phyloP scores from a whole-genome alignment of 2,329 filamentous ascomycete species.

The Alternaria gansuensis region DNA sequence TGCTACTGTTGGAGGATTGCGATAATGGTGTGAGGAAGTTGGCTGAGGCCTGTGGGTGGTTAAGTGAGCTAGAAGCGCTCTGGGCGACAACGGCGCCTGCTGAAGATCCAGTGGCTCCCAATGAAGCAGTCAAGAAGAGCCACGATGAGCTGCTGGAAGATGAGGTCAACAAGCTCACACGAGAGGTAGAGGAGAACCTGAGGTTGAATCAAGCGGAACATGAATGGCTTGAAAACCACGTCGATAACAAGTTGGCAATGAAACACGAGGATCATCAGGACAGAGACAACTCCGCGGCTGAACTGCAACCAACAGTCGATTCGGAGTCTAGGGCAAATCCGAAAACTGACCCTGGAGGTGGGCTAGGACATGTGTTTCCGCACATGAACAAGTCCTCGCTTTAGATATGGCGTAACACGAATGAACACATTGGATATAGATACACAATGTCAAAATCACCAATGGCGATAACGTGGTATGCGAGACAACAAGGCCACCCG shows the following conservation, averaged over 20 bases:
- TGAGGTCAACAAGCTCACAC: constrained; percentile 66
- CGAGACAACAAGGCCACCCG: constrained; percentile 5
- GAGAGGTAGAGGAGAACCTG: constrained; percentile 66
- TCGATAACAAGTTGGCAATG: constrained; percentile 42
- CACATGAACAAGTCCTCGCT: constrained; percentile 58
- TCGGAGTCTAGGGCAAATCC: constrained; percentile 19
- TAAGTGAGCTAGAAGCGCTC: constrained; percentile 77
- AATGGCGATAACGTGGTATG: constrained; percentile 5
- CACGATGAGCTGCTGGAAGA: constrained; percentile 66
- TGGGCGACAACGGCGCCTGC: constrained; percentile 73
- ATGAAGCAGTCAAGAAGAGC: constrained; percentile 54
- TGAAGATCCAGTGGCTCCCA: constrained; percentile 22
- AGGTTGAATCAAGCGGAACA: constrained; percentile 41
- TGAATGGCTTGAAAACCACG: constrained; percentile 48
- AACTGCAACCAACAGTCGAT: constrained; percentile 16
- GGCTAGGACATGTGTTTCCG: constrained; percentile 45
- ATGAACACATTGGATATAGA: not conserved
- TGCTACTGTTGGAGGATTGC: constrained; percentile 82
- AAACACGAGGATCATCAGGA: constrained; percentile 21
- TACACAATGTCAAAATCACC: constrained; percentile 10
- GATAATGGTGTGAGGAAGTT: constrained; percentile 82
- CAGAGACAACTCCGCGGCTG: not conserved
- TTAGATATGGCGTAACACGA: constrained; percentile 7
- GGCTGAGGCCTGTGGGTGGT: constrained; percentile 83
- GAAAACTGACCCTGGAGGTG: constrained; percentile 18